Conservation (phyloP, 257 asterid genomes). For the Capsicum pubescens region DNA sequence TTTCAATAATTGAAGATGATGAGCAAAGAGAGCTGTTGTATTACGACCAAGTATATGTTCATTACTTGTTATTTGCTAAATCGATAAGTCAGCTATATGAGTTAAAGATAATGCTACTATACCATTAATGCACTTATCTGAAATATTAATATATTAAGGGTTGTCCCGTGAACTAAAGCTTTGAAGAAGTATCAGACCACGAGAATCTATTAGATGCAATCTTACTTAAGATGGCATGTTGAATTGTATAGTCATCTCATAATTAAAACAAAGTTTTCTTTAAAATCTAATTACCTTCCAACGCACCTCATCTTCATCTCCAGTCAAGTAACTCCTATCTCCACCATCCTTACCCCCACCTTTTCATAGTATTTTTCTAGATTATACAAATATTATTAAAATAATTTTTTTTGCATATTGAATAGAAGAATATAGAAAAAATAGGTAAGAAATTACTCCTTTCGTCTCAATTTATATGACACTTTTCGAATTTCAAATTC, state of each 20-base stretch:
- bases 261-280: background rate
- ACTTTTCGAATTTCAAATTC: no score
- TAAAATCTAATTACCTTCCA: background rate
- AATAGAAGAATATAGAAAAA: no score
- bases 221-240: background rate
- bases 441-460: no score
- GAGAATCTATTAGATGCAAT: no score
- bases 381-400: background rate
- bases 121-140: background rate
- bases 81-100: background rate
- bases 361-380: background rate
- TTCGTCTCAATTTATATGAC: no score
- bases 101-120: background rate
- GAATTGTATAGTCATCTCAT: background rate
- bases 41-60: background rate
- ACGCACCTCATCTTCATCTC: background rate
- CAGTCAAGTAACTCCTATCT: no score
- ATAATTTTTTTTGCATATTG: background rate
- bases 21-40: background rate
- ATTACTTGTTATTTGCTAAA: background rate
- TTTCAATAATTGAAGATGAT: constrained; percentile 4
- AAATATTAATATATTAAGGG: no score
- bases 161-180: no score
- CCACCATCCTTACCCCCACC: background rate
- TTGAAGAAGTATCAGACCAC: no score